A percentile compares a stretch with the other conserved stretches of the same genome.
Conservation (phyloP, 345 rosid genomes). For the Citrus inodora region DNA sequence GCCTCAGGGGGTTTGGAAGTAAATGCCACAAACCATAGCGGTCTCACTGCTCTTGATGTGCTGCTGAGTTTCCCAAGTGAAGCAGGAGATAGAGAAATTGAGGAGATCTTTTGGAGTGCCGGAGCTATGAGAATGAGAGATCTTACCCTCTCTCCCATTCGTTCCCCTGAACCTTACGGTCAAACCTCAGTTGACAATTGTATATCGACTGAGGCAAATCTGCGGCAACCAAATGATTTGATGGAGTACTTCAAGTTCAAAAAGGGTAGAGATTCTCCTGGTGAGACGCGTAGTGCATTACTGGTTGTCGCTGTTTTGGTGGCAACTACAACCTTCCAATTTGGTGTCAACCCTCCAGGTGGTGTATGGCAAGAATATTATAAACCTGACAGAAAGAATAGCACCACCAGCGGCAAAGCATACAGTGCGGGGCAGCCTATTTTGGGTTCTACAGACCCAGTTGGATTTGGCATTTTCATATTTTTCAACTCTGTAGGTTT, state of each 20-base stretch:
- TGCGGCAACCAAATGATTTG: constrained; percentile 11
- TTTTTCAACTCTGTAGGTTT: constrained; percentile 53
- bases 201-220: constrained; percentile 12
- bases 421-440: constrained; percentile 39
- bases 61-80: constrained; percentile 53
- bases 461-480: constrained; percentile 28
- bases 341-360: constrained; percentile 54
- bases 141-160: not conserved
- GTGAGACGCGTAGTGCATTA: constrained; percentile 34
- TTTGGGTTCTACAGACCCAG: constrained; percentile 19
- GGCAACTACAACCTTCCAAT: constrained; percentile 50
- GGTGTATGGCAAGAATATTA: constrained; percentile 51
- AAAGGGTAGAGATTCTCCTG: constrained; percentile 45
- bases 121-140: constrained; percentile 38
- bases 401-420: constrained; percentile 13
- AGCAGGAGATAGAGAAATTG: constrained; percentile 53
- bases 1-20: constrained; percentile 25
- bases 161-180: not conserved
- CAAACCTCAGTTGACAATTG: not conserved
- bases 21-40: constrained; percentile 38
- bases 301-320: constrained; percentile 47
- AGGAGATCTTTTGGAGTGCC: constrained; percentile 29
- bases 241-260: constrained; percentile 53
- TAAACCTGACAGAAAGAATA: constrained; percentile 3
- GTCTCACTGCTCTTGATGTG: constrained; percentile 47